phyloP scores from a whole-genome alignment of 176 grass and related monocot genomes.

The Aegilops bicornis region DNA sequence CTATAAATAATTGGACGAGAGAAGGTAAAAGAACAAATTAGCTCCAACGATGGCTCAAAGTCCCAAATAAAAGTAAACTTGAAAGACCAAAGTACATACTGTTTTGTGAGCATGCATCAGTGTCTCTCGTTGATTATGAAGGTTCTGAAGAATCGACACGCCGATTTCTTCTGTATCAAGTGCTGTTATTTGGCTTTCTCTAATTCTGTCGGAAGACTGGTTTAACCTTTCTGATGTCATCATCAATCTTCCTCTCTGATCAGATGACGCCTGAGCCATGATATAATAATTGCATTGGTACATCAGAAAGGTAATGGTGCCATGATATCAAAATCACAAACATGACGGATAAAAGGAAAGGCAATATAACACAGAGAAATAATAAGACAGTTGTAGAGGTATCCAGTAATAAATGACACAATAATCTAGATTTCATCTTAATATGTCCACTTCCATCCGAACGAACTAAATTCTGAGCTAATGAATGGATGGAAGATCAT shows the following conservation, averaged over 20 bases:
- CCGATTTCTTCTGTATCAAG: constrained; percentile 88
- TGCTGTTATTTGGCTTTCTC: constrained; percentile 65
- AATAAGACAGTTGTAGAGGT: neutral
- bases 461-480: neutral
- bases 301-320: neutral
- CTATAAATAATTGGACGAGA: neutral
- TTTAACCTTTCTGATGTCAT: constrained; percentile 84
- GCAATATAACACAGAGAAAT: neutral
- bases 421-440: neutral
- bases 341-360: neutral
- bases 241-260: constrained; percentile 83
- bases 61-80: neutral
- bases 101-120: constrained; percentile 78
- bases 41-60: neutral
- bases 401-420: neutral
- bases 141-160: constrained; percentile 77
- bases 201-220: constrained; percentile 76
- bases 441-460: neutral
- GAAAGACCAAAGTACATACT: constrained; percentile 47
- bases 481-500: neutral
- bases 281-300: constrained; percentile 14
- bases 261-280: constrained; percentile 54
- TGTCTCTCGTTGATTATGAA: constrained; percentile 80
- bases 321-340: neutral
- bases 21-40: neutral